Base-by-base conservation (phyloP, 495 filamentous ascomycete genomes). In the Sabuloglossum arenarium region DNA sequence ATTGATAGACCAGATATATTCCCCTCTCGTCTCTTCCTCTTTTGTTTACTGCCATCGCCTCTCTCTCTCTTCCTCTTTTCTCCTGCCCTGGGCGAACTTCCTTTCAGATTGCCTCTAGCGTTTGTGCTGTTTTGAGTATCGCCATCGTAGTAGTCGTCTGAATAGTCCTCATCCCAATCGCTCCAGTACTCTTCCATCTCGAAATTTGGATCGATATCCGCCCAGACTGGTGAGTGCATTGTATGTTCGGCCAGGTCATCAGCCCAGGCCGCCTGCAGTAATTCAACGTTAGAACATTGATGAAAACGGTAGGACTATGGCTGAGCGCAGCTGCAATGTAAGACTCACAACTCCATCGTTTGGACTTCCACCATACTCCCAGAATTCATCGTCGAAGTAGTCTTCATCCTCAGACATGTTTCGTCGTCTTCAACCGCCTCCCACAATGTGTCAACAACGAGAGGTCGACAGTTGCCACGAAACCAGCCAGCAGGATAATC, bases 61-160 rank as follows among this genome's bases (percentile, higher is more conserved):
- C 39, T 49, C 47, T 56, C 49, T 27, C 63, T 16, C 19, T 32
- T 23, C 28, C 29, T 45, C 19, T 53, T 52, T 16, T 30, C 55
- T 27, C 53, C 52, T 56, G 57, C 25, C 60, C 59, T 47, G 47
- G 28, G 62, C 58, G 52, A 58, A 54, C 19, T 61, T 59, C 10
- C 59, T 62, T n/a, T 53, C n/a, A 21, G 55, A 10, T 39, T 24
- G 24, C 42, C 31, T 27, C 19, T 16, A 24, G 9, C 31, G 25
- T 61, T 58, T 1, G 23, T 23, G 8, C 57, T 54, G 64, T 12
- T 66, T 69, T 9, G 70, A 64, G 43, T 39, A 24, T 73, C 73
- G 43, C 73, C 67, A 45, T 76, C 73, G 54, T 71, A 70, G 65
- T 74, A 75, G 58, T 75, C 72, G 58, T 75, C 73, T 21, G 72